Evolutionary conservation across 352 stramenopile genomes (phyloP), one percentile per base, ranked within the genome.

Genomic region (Aphanomyces invadans): DNA sequence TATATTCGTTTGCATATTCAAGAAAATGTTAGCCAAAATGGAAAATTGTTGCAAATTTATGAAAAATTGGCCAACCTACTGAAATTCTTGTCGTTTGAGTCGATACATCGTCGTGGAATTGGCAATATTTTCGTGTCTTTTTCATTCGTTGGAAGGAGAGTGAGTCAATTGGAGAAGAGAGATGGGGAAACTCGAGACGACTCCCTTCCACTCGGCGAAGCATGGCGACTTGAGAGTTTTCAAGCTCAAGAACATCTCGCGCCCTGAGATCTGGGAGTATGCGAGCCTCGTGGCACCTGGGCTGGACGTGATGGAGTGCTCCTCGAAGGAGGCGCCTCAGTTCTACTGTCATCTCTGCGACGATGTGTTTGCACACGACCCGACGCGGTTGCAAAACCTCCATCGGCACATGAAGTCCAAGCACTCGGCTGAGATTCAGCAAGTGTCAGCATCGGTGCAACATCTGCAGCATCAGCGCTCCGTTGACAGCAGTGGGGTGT

Each of bases 211-310:
- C 4, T 64, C 55, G 55, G 33, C 36, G 33, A 64, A 64, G 39
- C 55, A 64, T 64, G 55, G 55, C 36, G 38, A 36, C 10, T 25
- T 64, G 55, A n/a, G 55, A 45, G 38, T 64, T 11, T 64, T 64
- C 55, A 64, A 64, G 55, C 39, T 64, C 36, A 64, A 64, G 33
- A 64, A 64, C 36, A 64, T 64, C 55, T 64, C 55, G 31, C 36
- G 55, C 3, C 55, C 55, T 10, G 55, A 64, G 55, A 64, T 64
- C 55, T 64, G 55, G 55, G 55, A 32, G 32, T 28, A 64, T 46
- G 55, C 55, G 21, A 64, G 55, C 28, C 55, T 64, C 55, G 55
- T 64, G 3, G 55, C 55, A 10, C 55, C 55, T 19, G 38, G 38
- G 11, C 49, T 57, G 17, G 21, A 64, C n/a, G 55, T 46, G 7